Conservation (phyloP, 495 filamentous ascomycete species). For the Acidomyces sp. region DNA sequence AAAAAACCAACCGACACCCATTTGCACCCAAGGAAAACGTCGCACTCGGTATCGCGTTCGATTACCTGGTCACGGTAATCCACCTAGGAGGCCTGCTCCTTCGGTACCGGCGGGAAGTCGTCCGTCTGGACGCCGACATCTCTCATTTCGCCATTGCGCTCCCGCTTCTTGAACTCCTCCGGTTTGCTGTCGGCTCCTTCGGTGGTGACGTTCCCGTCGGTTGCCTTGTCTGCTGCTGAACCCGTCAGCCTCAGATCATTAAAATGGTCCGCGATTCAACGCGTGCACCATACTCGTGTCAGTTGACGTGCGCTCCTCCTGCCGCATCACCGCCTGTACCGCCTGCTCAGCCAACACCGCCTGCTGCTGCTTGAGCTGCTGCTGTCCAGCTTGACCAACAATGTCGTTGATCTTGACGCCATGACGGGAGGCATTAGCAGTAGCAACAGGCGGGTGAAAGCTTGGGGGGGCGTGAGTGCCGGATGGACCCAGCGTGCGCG, state of each 20-base stretch:
- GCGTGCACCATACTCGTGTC: constrained; percentile 17
- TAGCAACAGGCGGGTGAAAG: constrained; percentile 1
- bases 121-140: constrained; percentile 19
- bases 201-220: constrained; percentile 10
- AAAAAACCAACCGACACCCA: neutral
- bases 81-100: constrained; percentile 10
- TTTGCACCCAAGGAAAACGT: neutral
- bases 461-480: constrained; percentile 17
- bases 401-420: constrained; percentile 13
- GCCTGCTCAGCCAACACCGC: constrained; percentile 1
- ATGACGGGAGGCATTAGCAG: constrained; percentile 7
- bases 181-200: constrained; percentile 13
- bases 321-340: constrained; percentile 3
- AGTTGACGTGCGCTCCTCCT: constrained; percentile 19
- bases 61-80: neutral
- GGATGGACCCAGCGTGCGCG: constrained; percentile 23
- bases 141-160: constrained; percentile 5
- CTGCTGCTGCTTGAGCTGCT: constrained; percentile 15
- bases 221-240: constrained; percentile 13
- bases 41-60: neutral
- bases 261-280: constrained; percentile 10
- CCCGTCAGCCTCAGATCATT: constrained; percentile 14
- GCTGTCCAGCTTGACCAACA: constrained; percentile 15
- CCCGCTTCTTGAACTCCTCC: constrained; percentile 4
- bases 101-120: constrained; percentile 2